These are phyloP conservation scores for Erysimum pusillum DNA, from an alignment of 441 rosid genomes.

Conservation along the genomic window DNA sequence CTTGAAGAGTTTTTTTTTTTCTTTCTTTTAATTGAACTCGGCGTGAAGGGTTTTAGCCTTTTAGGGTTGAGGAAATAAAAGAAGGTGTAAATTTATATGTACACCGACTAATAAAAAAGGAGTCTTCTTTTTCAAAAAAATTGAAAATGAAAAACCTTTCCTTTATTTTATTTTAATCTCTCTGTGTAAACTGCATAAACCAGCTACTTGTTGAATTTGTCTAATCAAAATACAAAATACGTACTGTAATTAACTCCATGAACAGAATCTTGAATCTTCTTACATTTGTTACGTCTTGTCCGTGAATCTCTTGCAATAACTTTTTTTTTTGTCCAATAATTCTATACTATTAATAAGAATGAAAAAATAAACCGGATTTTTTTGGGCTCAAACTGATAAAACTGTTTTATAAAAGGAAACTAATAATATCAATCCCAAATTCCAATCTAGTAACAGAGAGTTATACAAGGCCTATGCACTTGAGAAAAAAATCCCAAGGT, in stretches of 20 bases:
- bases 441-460: constrained; percentile 32
- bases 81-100: background rate
- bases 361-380: background rate
- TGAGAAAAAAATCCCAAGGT: constrained; percentile 28
- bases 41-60: constrained; percentile 26
- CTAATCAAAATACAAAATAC: background rate
- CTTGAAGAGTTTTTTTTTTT: constrained; percentile 1
- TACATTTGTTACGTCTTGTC: background rate
- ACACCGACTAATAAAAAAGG: background rate
- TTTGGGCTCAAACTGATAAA: too few relatives aligned
- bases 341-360: background rate
- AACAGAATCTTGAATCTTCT: background rate
- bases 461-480: constrained; percentile 41
- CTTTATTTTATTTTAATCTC: too few relatives aligned
- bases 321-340: background rate
- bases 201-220: too few relatives aligned
- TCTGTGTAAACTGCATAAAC: too few relatives aligned
- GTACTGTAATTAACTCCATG: background rate
- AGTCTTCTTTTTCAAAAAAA: background rate
- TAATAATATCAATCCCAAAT: constrained; percentile 22
- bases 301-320: background rate
- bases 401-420: background rate
- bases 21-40: background rate
- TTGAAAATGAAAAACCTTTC: background rate
- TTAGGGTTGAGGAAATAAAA: constrained; percentile 9